phyloP scores from a whole-genome alignment of 768 basidiomycete genomes.

The Russula compacta region DNA sequence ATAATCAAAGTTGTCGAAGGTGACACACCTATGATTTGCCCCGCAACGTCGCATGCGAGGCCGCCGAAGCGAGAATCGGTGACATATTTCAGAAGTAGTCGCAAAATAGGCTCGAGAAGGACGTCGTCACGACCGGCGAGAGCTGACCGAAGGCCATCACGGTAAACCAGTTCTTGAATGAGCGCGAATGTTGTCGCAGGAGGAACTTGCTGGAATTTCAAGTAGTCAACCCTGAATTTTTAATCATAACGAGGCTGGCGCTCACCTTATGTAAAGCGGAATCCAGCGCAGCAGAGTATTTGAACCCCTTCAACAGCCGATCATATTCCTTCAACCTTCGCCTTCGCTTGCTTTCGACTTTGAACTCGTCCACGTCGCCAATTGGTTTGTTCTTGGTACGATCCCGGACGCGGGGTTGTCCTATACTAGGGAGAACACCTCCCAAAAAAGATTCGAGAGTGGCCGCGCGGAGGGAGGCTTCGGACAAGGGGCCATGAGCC shows the following conservation, averaged over 20 bases:
- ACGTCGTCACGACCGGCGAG: constrained; percentile 90
- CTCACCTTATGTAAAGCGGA: constrained; percentile 77
- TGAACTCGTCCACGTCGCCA: constrained; percentile 66
- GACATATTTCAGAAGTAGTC: constrained; percentile 75
- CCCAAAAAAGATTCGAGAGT: constrained; percentile 62
- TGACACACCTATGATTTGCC: constrained; percentile 71
- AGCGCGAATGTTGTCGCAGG: constrained; percentile 84
- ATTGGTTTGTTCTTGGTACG: constrained; percentile 41
- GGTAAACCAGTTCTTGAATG: constrained; percentile 86
- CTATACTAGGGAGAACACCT: constrained; percentile 43
- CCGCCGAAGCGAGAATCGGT: constrained; percentile 90
- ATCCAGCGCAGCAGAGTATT: constrained; percentile 91
- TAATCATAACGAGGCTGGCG: background rate
- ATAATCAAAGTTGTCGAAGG: background rate
- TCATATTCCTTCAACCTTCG: constrained; percentile 82
- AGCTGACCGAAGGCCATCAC: constrained; percentile 80
- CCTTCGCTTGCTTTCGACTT: constrained; percentile 61
- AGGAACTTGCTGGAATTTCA: constrained; percentile 52
- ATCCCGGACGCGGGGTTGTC: constrained; percentile 43
- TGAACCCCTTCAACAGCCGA: constrained; percentile 80
- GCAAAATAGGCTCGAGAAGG: constrained; percentile 83
- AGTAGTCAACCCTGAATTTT: background rate
- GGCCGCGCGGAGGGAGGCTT: constrained; percentile 39
- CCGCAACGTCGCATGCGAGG: constrained; percentile 71
- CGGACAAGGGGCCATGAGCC: constrained; percentile 28